phyloP scores from a whole-genome alignment of 768 basidiomycete genomes.

The Solioccasus polychromus region DNA sequence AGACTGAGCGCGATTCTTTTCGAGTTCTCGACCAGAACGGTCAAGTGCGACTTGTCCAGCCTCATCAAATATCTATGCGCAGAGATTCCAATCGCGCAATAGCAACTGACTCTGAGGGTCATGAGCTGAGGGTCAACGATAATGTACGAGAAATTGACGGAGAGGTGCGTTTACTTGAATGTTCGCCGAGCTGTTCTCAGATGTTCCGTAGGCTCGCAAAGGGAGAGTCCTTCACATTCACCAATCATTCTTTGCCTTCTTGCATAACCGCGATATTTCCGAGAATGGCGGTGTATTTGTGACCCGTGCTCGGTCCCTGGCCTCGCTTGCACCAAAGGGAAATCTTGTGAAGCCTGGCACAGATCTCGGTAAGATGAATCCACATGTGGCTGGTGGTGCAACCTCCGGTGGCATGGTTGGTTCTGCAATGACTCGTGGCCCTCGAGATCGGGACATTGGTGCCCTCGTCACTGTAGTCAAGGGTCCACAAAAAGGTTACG shows the following conservation, averaged over 20 bases:
- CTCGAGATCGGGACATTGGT: conserved; percentile 81
- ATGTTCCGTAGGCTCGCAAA: conserved; percentile 59
- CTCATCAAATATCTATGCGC: conserved; percentile 93
- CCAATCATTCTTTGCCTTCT: conserved; percentile 90
- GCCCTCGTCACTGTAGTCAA: conserved; percentile 75
- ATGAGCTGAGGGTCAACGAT: conserved; percentile 83
- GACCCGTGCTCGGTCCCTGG: conserved; percentile 77
- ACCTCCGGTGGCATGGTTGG: conserved; percentile 75
- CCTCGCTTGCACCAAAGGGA: conserved; percentile 84
- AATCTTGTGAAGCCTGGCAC: conserved; percentile 60
- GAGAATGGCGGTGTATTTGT: conserved; percentile 97
- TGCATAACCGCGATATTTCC: conserved; percentile 85
- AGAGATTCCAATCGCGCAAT: conserved; percentile 78
- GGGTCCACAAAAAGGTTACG: conserved; percentile 87
- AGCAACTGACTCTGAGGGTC: conserved; percentile 85
- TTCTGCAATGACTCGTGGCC: conserved; percentile 78
- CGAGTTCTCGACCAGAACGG: conserved; percentile 95
- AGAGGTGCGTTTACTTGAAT: conserved; percentile 51
- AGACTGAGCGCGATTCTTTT: conserved; percentile 94
- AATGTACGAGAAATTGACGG: conserved; percentile 91
- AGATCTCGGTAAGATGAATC: conserved; percentile 93
- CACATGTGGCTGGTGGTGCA: conserved; percentile 55
- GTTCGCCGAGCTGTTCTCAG: not conserved
- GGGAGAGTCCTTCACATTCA: conserved; percentile 92
- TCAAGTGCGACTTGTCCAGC: conserved; percentile 82